Conservation (phyloP, 495 filamentous ascomycete genomes). For the Penicillium riverlandense region DNA sequence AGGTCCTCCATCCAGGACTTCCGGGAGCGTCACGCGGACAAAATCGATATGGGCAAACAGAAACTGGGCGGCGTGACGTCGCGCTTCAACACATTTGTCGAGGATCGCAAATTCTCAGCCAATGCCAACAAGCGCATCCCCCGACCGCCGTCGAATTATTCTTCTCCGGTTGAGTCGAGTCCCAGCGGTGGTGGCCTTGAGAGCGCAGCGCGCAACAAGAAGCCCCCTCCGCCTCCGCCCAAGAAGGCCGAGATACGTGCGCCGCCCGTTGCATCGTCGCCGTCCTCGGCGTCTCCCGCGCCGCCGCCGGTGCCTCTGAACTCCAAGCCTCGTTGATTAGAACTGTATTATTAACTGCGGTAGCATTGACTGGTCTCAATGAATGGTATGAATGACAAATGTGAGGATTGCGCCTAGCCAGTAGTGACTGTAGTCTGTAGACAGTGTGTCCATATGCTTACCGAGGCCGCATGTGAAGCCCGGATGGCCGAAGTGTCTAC, state of each 20-base stretch:
- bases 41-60: slow-evolving; percentile 50
- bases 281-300: slow-evolving; percentile 13
- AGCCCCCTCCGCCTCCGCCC: slow-evolving; percentile 63
- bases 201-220: slow-evolving; percentile 31
- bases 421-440: not conserved
- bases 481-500: not conserved
- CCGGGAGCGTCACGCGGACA: slow-evolving; percentile 49
- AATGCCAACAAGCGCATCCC: slow-evolving; percentile 21
- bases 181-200: slow-evolving; percentile 1
- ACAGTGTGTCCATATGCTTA: not conserved
- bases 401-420: too few relatives aligned
- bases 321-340: slow-evolving; percentile 38
- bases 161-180: not conserved
- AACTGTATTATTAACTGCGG: slow-evolving; percentile 1
- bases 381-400: too few relatives aligned
- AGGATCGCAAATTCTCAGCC: slow-evolving; percentile 26
- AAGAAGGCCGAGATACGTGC: slow-evolving; percentile 45
- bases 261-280: slow-evolving; percentile 12
- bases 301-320: slow-evolving; percentile 35
- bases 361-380: not conserved
- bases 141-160: slow-evolving; percentile 17
- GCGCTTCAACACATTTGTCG: slow-evolving; percentile 29
- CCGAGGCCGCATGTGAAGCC: slow-evolving; percentile 24
- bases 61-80: slow-evolving; percentile 17
- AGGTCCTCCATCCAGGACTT: slow-evolving; percentile 37